Base-by-base conservation (phyloP, 192 early-diverging fungal species). In the Kickxella alabastrina region DNA sequence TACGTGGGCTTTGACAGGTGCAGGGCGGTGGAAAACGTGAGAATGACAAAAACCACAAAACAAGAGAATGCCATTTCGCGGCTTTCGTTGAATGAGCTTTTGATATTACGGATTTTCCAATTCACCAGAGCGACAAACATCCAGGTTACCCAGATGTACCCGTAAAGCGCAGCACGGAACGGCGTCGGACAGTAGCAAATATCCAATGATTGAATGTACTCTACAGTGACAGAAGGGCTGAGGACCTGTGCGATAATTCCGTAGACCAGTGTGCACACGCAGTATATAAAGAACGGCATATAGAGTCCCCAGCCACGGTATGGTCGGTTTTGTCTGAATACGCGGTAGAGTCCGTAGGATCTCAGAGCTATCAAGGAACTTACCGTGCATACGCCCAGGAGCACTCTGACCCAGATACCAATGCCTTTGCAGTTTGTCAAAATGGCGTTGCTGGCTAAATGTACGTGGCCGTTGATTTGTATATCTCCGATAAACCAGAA, bases 71-170 rank as follows among this genome's bases (percentile, higher is more conserved):
- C 39, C 54, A 77, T 67, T 45, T 70, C 63, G 13, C 60, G 59
- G n/a, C 52, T 54, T 32, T 77, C 75, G 49, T 77, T 77, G 18
- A 77, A 77, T 8, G 67, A 67, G 41, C 63, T 77, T 43, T 77
- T 77, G 28, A 77, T 77, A 14, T 59, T 59, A 27, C 75, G 62
- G 28, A 73, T 65, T 19, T 57, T 43, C 69, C 69, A 73, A 29
- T 65, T 65, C 25, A 73, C 42, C 0, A 51, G 5, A 0, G 59
- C 62, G 12, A 77, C 59, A 17, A 64, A 37, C 6, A 71, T 23
- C 63, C 75, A 71, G 0, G 68, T 69, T 2, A 39, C 45, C 75
- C 69, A 73, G 26, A 77, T 71, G 21, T 55, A 63, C 1, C 24
- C 52, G 14, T 63, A 70, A 10, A 63, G 21, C 6, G 68, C 51